phyloP scores from a whole-genome alignment of 106 monocot species.

The Phalaenopsis equestris region DNA sequence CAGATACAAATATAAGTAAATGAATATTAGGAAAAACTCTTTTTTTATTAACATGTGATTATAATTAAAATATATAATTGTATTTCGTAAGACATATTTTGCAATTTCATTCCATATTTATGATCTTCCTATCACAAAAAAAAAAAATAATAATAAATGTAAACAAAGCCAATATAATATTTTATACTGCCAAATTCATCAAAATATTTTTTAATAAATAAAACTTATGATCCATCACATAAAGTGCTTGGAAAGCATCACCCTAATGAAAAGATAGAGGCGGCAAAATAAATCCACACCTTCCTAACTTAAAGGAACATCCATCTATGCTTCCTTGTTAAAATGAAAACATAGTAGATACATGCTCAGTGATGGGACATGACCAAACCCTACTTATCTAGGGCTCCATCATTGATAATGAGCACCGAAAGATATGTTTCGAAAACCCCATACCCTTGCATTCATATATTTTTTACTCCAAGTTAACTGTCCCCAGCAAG shows the following conservation, averaged over 20 bases:
- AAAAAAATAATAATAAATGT: too few relatives aligned
- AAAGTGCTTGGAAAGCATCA: neutral
- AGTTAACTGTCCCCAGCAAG: neutral
- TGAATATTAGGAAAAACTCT: too few relatives aligned
- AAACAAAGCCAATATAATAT: too few relatives aligned
- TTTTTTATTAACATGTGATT: too few relatives aligned
- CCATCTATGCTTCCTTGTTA: neutral
- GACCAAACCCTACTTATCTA: slow-evolving; percentile 5
- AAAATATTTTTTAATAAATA: too few relatives aligned
- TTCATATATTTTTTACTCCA: neutral
- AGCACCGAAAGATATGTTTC: slow-evolving; percentile 6
- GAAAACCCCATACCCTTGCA: neutral
- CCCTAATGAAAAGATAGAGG: slow-evolving; percentile 1
- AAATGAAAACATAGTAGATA: neutral
- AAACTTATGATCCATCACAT: too few relatives aligned
- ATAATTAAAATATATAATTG: too few relatives aligned
- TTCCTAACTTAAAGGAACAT: neutral
- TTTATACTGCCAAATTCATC: too few relatives aligned
- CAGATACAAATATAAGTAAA: too few relatives aligned
- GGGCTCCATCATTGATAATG: slow-evolving; percentile 2
- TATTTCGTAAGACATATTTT: too few relatives aligned
- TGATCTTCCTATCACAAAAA: too few relatives aligned
- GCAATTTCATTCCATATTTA: too few relatives aligned
- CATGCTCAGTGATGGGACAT: neutral
- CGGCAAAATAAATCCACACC: neutral